Base-by-base conservation (phyloP, 2,329 filamentous ascomycete genomes). In the Colletotrichum lini region DNA sequence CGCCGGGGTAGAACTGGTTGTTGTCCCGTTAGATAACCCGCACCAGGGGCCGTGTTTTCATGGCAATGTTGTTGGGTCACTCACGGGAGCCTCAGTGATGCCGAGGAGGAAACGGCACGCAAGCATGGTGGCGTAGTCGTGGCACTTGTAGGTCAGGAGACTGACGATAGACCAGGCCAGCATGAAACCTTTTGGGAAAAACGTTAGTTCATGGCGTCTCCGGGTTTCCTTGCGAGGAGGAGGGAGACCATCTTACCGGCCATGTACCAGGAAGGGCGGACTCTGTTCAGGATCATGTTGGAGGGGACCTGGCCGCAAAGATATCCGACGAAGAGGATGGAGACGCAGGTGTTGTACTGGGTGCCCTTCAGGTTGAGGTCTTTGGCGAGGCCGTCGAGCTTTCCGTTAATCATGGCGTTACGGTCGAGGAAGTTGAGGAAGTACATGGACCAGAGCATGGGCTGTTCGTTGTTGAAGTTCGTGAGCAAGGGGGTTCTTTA, bases 231-330 rank as follows among this genome's bases (percentile, higher is more conserved):
- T 7, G 3, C 18, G 13, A 6, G 56, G 9, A 8, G 9, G 10
- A 10, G 9, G 9, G 16, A 2, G 10, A 40, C 9, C 2, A 8
- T 13, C 45, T 18, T 54, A 67, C 56, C 72, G 67, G 72, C 63
- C 74, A 74, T 67, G 65, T 65, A 52, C 68, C 71, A 73, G 1
- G 72, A 73, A 5, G 76, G 75, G 6, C 76, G 73, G 0, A 76
- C 78, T 23, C 78, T 74, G 65, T 78, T 80, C 3, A 81, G 69
- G n/a, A 80, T 76, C 78, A 81, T 80, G 73, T 81, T 81, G 21
- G 76, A 78, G 13, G 78, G 79, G 8, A 82, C 67, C 26, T 74
- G 72, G 15, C 72, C 72, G 12, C 70, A 72, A 3, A 73, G 70
- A 10, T 73, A 73, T 59, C 72, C 72, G 15, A 73, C 72, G 8